Percentiles rank a stretch among this genome's conserved stretches.
phyloP scores from a whole-genome alignment of 768 basidiomycete genomes.

The Lactarius sp. region DNA sequence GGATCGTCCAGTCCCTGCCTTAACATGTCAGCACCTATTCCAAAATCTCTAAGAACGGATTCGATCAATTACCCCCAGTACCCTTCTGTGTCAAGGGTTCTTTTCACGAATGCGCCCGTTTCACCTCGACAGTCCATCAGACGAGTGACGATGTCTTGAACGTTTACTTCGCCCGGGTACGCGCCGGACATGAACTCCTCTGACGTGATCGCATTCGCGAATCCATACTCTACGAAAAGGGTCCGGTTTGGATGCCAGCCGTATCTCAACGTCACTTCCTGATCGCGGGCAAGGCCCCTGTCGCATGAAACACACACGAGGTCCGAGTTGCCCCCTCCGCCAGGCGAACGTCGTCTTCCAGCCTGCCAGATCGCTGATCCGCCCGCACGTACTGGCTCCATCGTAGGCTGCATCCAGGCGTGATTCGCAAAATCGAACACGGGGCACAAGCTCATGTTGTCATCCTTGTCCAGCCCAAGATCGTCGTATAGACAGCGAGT shows the following conservation, averaged over 20 bases:
- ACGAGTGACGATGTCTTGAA: constrained; percentile 49
- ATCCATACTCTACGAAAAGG: constrained; percentile 89
- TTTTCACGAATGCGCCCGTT: constrained; percentile 45
- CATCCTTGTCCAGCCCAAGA: constrained; percentile 47
- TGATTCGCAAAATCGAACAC: constrained; percentile 93
- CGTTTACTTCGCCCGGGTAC: constrained; percentile 53
- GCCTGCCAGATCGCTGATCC: constrained; percentile 9
- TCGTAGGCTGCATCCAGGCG: constrained; percentile 37
- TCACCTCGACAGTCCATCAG: constrained; percentile 43
- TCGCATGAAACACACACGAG: constrained; percentile 45
- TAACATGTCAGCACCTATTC: constrained; percentile 6
- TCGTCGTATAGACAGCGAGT: constrained; percentile 84
- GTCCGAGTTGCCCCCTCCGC: constrained; percentile 32
- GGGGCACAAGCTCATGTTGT: constrained; percentile 86
- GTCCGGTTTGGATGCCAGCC: constrained; percentile 73
- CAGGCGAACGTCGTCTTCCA: constrained; percentile 6
- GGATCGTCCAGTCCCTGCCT: constrained; percentile 74
- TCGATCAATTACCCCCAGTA: constrained; percentile 73
- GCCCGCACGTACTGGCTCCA: constrained; percentile 35
- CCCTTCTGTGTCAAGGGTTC: constrained; percentile 51
- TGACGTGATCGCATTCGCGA: constrained; percentile 44
- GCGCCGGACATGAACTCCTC: constrained; percentile 30
- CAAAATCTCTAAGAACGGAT: constrained; percentile 1
- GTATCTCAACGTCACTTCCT: constrained; percentile 76
- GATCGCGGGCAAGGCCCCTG: constrained; percentile 39